These are phyloP conservation scores for Citrus hindsii DNA, from an alignment of 345 rosid species.

Conservation along the genomic window DNA sequence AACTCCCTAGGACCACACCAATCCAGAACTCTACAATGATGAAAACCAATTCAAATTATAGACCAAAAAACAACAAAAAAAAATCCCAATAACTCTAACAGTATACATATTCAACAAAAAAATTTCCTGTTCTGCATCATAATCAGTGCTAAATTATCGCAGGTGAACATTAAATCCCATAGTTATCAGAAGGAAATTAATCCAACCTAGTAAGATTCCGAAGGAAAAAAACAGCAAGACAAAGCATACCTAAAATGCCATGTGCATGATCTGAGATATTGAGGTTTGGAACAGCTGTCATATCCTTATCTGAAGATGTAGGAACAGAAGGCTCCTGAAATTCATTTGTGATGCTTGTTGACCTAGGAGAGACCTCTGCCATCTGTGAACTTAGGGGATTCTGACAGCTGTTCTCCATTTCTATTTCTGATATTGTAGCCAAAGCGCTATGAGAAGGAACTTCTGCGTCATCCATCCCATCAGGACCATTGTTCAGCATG, in stretches of 20 bases:
- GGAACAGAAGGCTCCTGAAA: conserved; percentile 35
- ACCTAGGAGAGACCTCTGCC: conserved; percentile 34
- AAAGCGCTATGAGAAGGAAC: conserved; percentile 35
- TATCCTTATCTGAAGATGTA: conserved; percentile 30
- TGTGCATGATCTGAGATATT: conserved; percentile 39
- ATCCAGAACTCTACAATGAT: background rate
- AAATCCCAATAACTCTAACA: background rate
- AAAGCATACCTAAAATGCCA: conserved; percentile 47
- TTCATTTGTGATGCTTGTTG: conserved; percentile 36
- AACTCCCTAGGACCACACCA: background rate
- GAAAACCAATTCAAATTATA: background rate
- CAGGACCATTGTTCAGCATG: conserved; percentile 17
- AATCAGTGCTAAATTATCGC: background rate
- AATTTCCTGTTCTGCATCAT: background rate
- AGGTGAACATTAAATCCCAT: background rate
- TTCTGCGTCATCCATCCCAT: conserved; percentile 36
- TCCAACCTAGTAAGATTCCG: background rate
- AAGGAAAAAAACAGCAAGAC: background rate
- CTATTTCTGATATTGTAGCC: conserved; percentile 64
- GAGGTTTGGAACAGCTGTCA: conserved; percentile 32
- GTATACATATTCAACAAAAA: background rate
- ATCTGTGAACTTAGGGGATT: conserved; percentile 31
- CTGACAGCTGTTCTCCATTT: conserved; percentile 37
- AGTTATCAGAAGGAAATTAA: background rate
- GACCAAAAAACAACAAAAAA: background rate